phyloP scores from a whole-genome alignment of 345 rosid genomes.

The Camelina neglecta region DNA sequence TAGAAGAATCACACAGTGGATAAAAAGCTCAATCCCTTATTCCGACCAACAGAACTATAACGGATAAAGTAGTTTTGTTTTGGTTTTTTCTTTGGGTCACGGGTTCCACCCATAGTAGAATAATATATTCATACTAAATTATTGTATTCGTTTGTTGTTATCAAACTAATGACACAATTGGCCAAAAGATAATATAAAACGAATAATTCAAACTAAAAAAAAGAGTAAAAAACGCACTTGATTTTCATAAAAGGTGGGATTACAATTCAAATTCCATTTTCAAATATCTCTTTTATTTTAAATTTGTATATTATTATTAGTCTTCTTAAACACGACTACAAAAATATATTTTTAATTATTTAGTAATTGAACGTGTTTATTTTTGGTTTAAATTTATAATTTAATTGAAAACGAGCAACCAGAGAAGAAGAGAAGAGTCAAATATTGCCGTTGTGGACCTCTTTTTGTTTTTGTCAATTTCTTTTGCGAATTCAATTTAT shows the following conservation, averaged over 20 bases:
- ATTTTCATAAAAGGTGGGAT: background rate
- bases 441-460: constrained; percentile 42
- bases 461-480: constrained; percentile 19
- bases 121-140: background rate
- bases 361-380: background rate
- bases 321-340: constrained; percentile 22
- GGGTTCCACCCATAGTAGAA: background rate
- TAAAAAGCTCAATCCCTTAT: background rate
- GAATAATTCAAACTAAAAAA: background rate
- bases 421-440: constrained; percentile 18
- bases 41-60: background rate
- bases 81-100: background rate
- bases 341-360: background rate
- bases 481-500: constrained; percentile 27
- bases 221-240: background rate
- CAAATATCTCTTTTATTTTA: constrained; percentile 18
- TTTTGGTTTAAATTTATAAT: background rate
- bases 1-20: background rate
- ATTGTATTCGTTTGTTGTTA: background rate
- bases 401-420: constrained; percentile 18
- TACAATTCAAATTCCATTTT: background rate
- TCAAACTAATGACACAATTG: background rate
- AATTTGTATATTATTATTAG: background rate
- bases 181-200: background rate
- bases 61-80: background rate